Conservation (phyloP, 2,329 filamentous ascomycete genomes). For the Scytalidium lignicola region DNA sequence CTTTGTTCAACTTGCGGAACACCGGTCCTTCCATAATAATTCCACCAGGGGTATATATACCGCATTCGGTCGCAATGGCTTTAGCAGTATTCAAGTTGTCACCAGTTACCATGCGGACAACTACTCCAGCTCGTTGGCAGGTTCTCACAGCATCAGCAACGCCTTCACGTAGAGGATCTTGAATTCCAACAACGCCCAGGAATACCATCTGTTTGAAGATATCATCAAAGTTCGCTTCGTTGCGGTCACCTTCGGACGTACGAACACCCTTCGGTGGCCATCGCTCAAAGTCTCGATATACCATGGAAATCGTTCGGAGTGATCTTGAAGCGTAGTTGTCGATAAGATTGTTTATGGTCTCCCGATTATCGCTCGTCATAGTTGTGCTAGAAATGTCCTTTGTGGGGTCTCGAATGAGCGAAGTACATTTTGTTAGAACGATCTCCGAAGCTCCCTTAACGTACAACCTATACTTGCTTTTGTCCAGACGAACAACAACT, state of each 20-base stretch:
- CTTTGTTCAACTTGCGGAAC: slow-evolving; percentile 56
- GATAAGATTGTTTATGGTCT: slow-evolving; percentile 49
- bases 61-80: slow-evolving; percentile 69
- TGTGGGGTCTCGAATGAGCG: slow-evolving; percentile 51
- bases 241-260: slow-evolving; percentile 52
- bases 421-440: slow-evolving; percentile 36
- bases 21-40: slow-evolving; percentile 65
- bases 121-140: slow-evolving; percentile 63
- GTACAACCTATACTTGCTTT: slow-evolving; percentile 38
- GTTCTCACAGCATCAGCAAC: slow-evolving; percentile 63
- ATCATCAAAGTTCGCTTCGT: slow-evolving; percentile 60
- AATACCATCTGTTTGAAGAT: slow-evolving; percentile 70
- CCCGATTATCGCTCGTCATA: slow-evolving; percentile 52
- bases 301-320: slow-evolving; percentile 68
- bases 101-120: slow-evolving; percentile 70
- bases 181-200: slow-evolving; percentile 67
- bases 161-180: slow-evolving; percentile 65
- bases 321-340: slow-evolving; percentile 60
- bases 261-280: slow-evolving; percentile 59
- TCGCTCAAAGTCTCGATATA: slow-evolving; percentile 66
- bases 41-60: slow-evolving; percentile 49
- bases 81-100: slow-evolving; percentile 68
- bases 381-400: slow-evolving; percentile 48
- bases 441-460: slow-evolving; percentile 52
- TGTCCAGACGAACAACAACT: slow-evolving; percentile 49